Evolutionary conservation across 2,329 filamentous ascomycete species (phyloP).

Genomic region (Pleurostoma richardsiae): DNA sequence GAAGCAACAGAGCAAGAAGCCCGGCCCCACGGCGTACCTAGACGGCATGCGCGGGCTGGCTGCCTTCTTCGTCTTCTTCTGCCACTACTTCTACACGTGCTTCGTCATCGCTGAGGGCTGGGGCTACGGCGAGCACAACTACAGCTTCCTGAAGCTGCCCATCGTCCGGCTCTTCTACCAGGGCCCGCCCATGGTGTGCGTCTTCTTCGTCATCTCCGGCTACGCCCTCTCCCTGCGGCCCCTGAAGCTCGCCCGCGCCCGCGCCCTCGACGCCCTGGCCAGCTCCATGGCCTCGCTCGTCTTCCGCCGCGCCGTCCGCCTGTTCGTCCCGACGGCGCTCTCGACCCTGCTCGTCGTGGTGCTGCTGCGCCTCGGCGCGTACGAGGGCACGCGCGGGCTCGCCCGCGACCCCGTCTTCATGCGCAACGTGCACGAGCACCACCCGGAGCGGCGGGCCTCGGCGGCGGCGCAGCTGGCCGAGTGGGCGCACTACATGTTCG

Average conservation of each 20-base stretch:
- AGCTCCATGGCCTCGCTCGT: slow-evolving; percentile 42
- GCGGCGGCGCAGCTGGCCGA: slow-evolving; percentile 34
- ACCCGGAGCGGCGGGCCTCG: slow-evolving; percentile 32
- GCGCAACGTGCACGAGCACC: slow-evolving; percentile 43
- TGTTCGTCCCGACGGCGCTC: slow-evolving; percentile 45
- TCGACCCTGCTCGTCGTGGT: slow-evolving; percentile 43
- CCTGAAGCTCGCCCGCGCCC: slow-evolving; percentile 30
- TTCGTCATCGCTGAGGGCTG: slow-evolving; percentile 47
- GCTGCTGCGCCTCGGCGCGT: slow-evolving; percentile 38
- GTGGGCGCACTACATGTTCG: slow-evolving; percentile 42
- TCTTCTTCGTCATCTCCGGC: slow-evolving; percentile 60
- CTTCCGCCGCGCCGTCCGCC: slow-evolving; percentile 45
- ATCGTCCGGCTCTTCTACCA: slow-evolving; percentile 49
- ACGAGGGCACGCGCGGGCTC: slow-evolving; percentile 43
- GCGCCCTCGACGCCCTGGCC: slow-evolving; percentile 30
- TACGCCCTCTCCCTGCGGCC: slow-evolving; percentile 54
- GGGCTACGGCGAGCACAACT: slow-evolving; percentile 37
- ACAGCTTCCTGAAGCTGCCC: slow-evolving; percentile 44
- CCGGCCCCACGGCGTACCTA: slow-evolving; percentile 51
- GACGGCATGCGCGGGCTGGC: slow-evolving; percentile 54
- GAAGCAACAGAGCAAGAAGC: slow-evolving; percentile 27
- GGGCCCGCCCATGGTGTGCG: slow-evolving; percentile 51
- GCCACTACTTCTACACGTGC: slow-evolving; percentile 49
- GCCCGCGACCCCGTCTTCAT: slow-evolving; percentile 35
- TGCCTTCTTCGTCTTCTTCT: slow-evolving; percentile 51